Conservation (phyloP, 2,329 filamentous ascomycete species). For the Chaetomium olivaceum region DNA sequence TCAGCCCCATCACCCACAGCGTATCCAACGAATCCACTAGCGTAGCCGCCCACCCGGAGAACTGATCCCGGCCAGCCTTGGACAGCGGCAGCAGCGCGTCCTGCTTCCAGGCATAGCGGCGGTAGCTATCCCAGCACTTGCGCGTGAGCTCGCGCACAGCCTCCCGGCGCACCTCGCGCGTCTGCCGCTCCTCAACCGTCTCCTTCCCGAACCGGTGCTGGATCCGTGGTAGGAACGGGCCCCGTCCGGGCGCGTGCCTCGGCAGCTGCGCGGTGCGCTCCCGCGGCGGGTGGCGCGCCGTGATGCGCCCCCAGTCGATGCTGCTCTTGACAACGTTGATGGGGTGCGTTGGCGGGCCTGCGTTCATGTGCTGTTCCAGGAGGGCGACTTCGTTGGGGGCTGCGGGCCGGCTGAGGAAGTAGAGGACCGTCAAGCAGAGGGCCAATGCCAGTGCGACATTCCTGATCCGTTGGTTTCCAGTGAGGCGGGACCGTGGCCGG, state of each 20-base stretch:
- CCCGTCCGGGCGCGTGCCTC: not conserved
- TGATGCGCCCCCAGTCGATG: slow-evolving; percentile 24
- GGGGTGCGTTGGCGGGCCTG: not conserved
- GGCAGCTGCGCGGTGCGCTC: slow-evolving; percentile 14
- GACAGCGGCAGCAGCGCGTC: slow-evolving; percentile 30
- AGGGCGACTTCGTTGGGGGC: slow-evolving; percentile 7
- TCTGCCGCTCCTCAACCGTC: not conserved
- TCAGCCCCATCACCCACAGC: slow-evolving; percentile 59
- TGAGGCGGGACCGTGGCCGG: not conserved
- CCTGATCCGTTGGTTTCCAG: not conserved
- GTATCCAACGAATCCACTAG: slow-evolving; percentile 46
- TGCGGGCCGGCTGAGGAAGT: slow-evolving; percentile 5
- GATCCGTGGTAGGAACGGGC: slow-evolving; percentile 13
- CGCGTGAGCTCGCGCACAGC: slow-evolving; percentile 22
- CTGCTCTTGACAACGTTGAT: slow-evolving; percentile 20
- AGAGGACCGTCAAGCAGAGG: not conserved
- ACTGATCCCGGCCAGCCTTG: slow-evolving; percentile 22
- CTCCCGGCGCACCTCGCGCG: slow-evolving; percentile 18
- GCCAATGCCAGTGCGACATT: not conserved
- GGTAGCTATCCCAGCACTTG: slow-evolving; percentile 47
- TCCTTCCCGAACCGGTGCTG: slow-evolving; percentile 23
- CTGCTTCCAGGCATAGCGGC: slow-evolving; percentile 39
- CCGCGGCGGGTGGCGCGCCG: slow-evolving; percentile 15
- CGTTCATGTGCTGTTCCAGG: slow-evolving; percentile 24
- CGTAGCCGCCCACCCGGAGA: slow-evolving; percentile 33